These are phyloP conservation scores for Viridothelium virens DNA, from an alignment of 495 filamentous ascomycete species.

Conservation along the genomic window DNA sequence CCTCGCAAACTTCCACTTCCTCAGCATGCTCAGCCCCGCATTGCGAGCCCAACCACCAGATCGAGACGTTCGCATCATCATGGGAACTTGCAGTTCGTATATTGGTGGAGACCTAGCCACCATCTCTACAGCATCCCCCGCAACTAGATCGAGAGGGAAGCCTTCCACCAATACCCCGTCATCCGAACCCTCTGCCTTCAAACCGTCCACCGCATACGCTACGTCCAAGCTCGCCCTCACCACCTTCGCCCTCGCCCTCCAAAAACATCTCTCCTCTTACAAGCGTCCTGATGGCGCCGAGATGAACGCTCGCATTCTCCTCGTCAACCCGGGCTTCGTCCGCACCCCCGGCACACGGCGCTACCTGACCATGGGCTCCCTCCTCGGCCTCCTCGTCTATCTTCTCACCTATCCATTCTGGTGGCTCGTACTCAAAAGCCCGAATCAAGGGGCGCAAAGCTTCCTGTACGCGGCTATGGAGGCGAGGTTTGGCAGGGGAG, in stretches of 20 bases:
- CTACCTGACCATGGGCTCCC: slow-evolving; percentile 73
- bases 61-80: slow-evolving; percentile 80
- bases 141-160: background rate
- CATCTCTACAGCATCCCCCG: slow-evolving; percentile 18
- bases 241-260: slow-evolving; percentile 77
- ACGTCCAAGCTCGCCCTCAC: slow-evolving; percentile 85
- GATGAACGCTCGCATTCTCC: slow-evolving; percentile 67
- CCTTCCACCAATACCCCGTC: background rate
- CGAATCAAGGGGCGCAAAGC: slow-evolving; percentile 74
- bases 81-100: slow-evolving; percentile 81
- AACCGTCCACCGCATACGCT: slow-evolving; percentile 53
- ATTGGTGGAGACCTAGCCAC: slow-evolving; percentile 52
- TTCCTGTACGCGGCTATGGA: slow-evolving; percentile 84
- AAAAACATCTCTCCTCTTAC: slow-evolving; percentile 77
- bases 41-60: slow-evolving; percentile 85
- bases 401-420: slow-evolving; percentile 66
- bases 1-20: slow-evolving; percentile 87
- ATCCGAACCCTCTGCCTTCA: slow-evolving; percentile 23
- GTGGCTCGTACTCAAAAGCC: slow-evolving; percentile 83
- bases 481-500: slow-evolving; percentile 37
- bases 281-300: slow-evolving; percentile 73
- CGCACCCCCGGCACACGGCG: slow-evolving; percentile 80
- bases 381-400: slow-evolving; percentile 77
- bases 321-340: slow-evolving; percentile 77
- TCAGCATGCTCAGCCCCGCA: slow-evolving; percentile 82